These are phyloP conservation scores for Penicillium sp. DNA, from an alignment of 2,329 filamentous ascomycete species.

Conservation along the genomic window DNA sequence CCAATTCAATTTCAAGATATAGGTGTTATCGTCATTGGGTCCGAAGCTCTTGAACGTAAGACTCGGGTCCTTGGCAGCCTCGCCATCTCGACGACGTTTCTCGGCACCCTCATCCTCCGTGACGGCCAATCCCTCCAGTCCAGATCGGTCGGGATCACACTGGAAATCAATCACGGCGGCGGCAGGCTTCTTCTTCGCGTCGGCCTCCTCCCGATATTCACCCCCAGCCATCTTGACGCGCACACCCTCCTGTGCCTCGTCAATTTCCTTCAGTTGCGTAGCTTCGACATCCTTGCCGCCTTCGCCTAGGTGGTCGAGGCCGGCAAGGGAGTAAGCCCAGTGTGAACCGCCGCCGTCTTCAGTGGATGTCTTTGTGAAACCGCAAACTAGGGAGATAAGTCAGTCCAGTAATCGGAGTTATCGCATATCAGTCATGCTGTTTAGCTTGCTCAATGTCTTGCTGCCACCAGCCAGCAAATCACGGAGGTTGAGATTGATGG, in stretches of 20 bases:
- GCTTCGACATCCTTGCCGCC: constrained; percentile 59
- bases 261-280: constrained; percentile 65
- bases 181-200: constrained; percentile 57
- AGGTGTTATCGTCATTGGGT: constrained; percentile 56
- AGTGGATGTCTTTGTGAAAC: constrained; percentile 60
- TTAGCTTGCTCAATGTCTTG: background rate
- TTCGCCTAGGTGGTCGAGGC: constrained; percentile 60
- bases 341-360: constrained; percentile 53
- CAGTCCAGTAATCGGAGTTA: constrained; percentile 2
- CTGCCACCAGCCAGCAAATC: background rate
- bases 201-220: constrained; percentile 38
- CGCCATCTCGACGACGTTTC: constrained; percentile 22
- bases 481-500: background rate
- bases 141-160: constrained; percentile 71
- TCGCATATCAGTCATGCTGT: background rate
- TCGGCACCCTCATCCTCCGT: constrained; percentile 28
- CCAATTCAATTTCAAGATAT: constrained; percentile 78
- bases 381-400: constrained; percentile 63
- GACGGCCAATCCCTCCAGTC: constrained; percentile 59
- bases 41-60: constrained; percentile 76
- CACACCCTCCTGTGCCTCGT: constrained; percentile 70
- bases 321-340: constrained; percentile 71
- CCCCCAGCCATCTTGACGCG: constrained; percentile 66
- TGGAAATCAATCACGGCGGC: constrained; percentile 77
- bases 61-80: constrained; percentile 50